Percentiles rank a stretch among this genome's conserved stretches.
phyloP scores from a whole-genome alignment of 78 protist species.

The Bigelowiella natans region DNA sequence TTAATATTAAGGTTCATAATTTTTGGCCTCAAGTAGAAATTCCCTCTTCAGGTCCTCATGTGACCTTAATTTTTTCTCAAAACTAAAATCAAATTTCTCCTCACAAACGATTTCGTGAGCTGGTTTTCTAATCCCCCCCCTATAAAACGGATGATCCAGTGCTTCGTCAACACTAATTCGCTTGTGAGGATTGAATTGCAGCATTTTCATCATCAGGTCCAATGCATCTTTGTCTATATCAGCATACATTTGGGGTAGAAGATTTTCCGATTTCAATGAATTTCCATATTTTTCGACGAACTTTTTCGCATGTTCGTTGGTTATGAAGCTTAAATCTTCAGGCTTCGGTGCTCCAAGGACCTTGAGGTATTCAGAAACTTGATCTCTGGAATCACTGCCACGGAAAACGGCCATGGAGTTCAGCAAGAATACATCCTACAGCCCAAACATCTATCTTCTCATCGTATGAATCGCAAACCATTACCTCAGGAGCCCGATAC shows the following conservation, averaged over 20 bases:
- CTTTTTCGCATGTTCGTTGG: neutral
- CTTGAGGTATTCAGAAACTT: constrained; percentile 22
- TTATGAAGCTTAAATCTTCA: neutral
- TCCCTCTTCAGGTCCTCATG: neutral
- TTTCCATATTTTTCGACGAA: neutral
- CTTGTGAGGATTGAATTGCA: constrained; percentile 55
- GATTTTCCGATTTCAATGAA: neutral
- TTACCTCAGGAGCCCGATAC: constrained; percentile 38
- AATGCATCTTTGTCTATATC: constrained; percentile 15
- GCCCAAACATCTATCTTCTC: constrained; percentile 63
- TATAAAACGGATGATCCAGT: constrained; percentile 63
- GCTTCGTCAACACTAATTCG: constrained; percentile 61
- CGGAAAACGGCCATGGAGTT: constrained; percentile 43
- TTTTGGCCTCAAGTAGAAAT: neutral
- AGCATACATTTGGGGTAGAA: neutral
- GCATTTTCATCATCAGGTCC: constrained; percentile 56
- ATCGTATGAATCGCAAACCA: constrained; percentile 5
- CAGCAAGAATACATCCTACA: constrained; percentile 70
- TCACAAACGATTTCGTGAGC: constrained; percentile 20
- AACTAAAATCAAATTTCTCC: neutral
- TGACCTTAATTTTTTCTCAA: neutral
- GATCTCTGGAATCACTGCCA: constrained; percentile 45
- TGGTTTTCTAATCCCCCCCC: constrained; percentile 17
- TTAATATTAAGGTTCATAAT: no score
- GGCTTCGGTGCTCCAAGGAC: neutral